These are phyloP conservation scores for Saururus chinensis DNA, from an alignment of 164 flowering plant genomes.

Conservation along the genomic window DNA sequence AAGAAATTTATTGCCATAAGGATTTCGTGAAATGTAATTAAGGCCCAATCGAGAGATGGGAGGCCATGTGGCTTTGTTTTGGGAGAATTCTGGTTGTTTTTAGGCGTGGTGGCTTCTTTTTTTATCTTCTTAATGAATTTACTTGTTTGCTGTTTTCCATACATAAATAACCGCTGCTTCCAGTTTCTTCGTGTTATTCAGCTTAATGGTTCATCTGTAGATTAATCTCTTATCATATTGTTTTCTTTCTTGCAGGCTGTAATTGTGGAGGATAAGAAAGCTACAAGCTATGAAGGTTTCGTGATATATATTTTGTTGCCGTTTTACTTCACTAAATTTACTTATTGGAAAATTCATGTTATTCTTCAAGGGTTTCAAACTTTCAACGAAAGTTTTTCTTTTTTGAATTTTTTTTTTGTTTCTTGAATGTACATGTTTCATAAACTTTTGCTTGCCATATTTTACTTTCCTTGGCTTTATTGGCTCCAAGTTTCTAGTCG, in stretches of 20 bases:
- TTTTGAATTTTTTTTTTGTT: background rate
- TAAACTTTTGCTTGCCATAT: background rate
- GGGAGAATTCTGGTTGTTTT: too few species aligned
- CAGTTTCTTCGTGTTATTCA: background rate
- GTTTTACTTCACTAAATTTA: too few species aligned
- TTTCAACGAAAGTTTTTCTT: background rate
- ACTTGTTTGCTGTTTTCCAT: background rate
- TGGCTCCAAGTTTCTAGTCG: background rate
- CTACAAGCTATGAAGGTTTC: constrained; percentile 42
- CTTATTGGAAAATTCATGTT: too few species aligned
- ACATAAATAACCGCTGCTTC: background rate
- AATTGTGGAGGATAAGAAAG: constrained; percentile 38
- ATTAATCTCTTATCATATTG: background rate
- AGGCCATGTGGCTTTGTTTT: too few species aligned
- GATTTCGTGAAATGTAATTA: too few species aligned
- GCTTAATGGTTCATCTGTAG: background rate
- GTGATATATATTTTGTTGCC: background rate
- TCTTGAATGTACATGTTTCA: background rate
- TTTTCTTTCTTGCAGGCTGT: constrained; percentile 57
- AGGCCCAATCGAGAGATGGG: too few species aligned
- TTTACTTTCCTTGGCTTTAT: background rate
- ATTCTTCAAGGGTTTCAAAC: too few species aligned
- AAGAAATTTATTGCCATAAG: too few species aligned
- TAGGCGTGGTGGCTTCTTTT: too few species aligned
- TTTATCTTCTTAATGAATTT: too few species aligned